Base-by-base conservation (phyloP, 1,139 yeast genomes). In the Hansenula sp. region DNA sequence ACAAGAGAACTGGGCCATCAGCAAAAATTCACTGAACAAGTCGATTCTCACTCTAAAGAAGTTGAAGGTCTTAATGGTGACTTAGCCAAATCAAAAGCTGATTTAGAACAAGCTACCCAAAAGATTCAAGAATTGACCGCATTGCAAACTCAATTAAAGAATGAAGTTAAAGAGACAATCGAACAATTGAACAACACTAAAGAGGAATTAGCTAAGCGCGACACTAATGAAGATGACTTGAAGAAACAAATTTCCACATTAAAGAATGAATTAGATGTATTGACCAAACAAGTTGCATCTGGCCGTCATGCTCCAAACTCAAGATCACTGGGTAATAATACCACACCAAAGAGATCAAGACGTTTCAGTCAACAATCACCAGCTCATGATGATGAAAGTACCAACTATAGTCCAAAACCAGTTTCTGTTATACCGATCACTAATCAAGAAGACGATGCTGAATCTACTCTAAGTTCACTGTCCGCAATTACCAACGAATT, bases 171-270 rank as follows among this genome's bases (percentile, higher is more conserved):
- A 46, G 71, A 73, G 37, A 81, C 81, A 38, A 64, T 84, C 43
- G 80, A 76, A 42, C 84, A 83, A 56, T 74, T 90, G 57, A 77
- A 79, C 46, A 66, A 72, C 38, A 85, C 87, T 5, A 81, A 78
- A 64, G 75, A 72, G 42, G 80, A 79, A 41, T 71, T 89, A 42
- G 68, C 76, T 31, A 83, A 83, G 56, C 77, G 81, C 49, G 81
- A 79, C 50, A 76, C 82, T 21, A 80, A 81, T 54, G 93, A 84
- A 53, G 78, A 75, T 37, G 89, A 84, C 52, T 58, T 87, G 62
- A 85, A 85, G 62, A 71, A 72, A 37, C 89, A 84, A 60, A 68
- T 84, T 48, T 76, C 82, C 2, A 70, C 72, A 47, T 70, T 81
- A 52, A 77, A 66, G 47, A 44, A 48, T 17, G 60, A 58, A 44